Evolutionary conservation across 345 rosid genomes (phyloP).

Genomic region (Excoecaria cochinchinensis): DNA sequence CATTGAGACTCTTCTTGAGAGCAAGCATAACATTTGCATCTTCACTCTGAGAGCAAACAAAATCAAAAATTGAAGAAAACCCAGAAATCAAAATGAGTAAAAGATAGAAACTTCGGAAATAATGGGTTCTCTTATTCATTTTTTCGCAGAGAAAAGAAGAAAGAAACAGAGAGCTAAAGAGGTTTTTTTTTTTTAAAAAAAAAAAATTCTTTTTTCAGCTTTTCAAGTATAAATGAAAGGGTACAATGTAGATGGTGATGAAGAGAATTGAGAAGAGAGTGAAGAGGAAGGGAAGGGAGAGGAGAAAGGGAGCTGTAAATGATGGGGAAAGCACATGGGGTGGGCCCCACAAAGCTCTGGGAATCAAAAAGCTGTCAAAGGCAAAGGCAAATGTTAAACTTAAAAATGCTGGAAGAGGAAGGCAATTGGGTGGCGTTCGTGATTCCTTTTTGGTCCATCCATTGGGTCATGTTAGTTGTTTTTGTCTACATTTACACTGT

Average conservation of each 20-base stretch:
- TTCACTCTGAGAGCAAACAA: slow-evolving; percentile 24
- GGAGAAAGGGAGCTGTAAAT: background rate
- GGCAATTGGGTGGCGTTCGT: background rate
- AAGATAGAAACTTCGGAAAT: background rate
- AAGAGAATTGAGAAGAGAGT: background rate
- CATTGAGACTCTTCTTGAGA: slow-evolving; percentile 54
- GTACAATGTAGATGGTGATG: background rate
- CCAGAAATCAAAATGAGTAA: slow-evolving; percentile 22
- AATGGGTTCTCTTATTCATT: slow-evolving; percentile 31
- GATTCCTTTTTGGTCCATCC: background rate
- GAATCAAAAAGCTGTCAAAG: slow-evolving; percentile 16
- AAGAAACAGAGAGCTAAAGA: background rate
- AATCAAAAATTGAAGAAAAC: slow-evolving; percentile 13
- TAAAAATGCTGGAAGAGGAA: background rate
- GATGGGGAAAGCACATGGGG: slow-evolving; percentile 13
- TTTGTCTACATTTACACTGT: background rate
- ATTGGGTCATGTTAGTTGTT: background rate
- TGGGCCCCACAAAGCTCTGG: background rate
- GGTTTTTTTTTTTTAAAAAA: no score
- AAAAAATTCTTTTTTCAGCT: background rate
- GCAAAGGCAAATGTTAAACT: background rate
- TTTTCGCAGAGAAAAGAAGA: background rate
- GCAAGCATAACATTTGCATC: slow-evolving; percentile 57
- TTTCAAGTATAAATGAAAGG: background rate
- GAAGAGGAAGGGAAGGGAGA: background rate